These are phyloP conservation scores for Colletotrichum tabaci DNA, from an alignment of 2,329 filamentous ascomycete species.

Conservation along the genomic window DNA sequence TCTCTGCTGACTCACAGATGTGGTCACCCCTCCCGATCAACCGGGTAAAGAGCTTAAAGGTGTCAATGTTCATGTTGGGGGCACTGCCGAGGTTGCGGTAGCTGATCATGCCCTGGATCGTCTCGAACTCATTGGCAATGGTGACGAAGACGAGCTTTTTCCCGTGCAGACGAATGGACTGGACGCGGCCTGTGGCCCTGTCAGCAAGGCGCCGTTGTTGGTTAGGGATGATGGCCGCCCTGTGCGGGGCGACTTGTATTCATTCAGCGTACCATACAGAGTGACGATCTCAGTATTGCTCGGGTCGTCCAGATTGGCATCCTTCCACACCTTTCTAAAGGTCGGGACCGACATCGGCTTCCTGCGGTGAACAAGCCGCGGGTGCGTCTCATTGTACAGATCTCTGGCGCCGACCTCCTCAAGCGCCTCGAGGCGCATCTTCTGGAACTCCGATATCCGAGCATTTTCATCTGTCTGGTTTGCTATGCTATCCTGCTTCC, in stretches of 20 bases:
- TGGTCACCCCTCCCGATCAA: slow-evolving; percentile 86
- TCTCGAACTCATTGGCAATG: slow-evolving; percentile 79
- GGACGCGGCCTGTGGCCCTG: slow-evolving; percentile 75
- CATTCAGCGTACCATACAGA: slow-evolving; percentile 47
- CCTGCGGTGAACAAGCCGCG: slow-evolving; percentile 39
- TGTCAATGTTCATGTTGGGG: slow-evolving; percentile 53
- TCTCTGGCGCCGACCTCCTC: slow-evolving; percentile 28
- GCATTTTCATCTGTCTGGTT: neutral
- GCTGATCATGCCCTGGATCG: slow-evolving; percentile 84
- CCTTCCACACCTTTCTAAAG: slow-evolving; percentile 34
- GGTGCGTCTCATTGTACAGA: slow-evolving; percentile 38
- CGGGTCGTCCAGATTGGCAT: slow-evolving; percentile 22
- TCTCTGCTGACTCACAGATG: slow-evolving; percentile 73
- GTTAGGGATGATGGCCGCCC: slow-evolving; percentile 11
- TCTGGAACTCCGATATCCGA: slow-evolving; percentile 39
- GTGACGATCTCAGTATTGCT: slow-evolving; percentile 41
- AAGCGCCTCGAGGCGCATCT: slow-evolving; percentile 29
- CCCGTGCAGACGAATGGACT: slow-evolving; percentile 78
- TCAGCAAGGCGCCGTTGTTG: slow-evolving; percentile 20
- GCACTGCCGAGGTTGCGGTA: slow-evolving; percentile 60
- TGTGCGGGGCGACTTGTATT: slow-evolving; percentile 19
- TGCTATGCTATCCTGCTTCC: slow-evolving; percentile 21
- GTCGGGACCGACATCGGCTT: slow-evolving; percentile 37
- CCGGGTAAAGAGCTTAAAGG: slow-evolving; percentile 74
- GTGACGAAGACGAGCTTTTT: slow-evolving; percentile 89